phyloP scores from a whole-genome alignment of 2,329 filamentous ascomycete species.

The Fusarium protoensiforme region DNA sequence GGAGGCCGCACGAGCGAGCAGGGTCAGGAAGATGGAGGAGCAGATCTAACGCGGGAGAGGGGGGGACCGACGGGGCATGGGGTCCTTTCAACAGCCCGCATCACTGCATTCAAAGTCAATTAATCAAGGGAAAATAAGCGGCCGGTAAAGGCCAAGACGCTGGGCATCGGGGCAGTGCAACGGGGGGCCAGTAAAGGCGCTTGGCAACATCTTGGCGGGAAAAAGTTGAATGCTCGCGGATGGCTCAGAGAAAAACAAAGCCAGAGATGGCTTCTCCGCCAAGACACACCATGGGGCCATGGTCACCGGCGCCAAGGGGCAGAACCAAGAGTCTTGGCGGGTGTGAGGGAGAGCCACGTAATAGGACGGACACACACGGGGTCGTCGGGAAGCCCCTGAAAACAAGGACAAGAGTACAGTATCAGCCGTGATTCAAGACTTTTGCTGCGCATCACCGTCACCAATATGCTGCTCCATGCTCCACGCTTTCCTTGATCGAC shows the following conservation, averaged over 20 bases:
- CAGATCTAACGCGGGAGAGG: slow-evolving; percentile 18
- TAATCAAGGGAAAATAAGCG: slow-evolving; percentile 1
- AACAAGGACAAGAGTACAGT: neutral
- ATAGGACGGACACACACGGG: slow-evolving; percentile 5
- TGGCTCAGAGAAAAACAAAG: neutral
- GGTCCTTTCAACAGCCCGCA: slow-evolving; percentile 9
- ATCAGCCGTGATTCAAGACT: neutral
- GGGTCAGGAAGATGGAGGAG: slow-evolving; percentile 20
- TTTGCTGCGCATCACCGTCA: neutral
- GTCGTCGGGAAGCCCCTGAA: neutral
- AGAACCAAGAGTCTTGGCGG: slow-evolving; percentile 27
- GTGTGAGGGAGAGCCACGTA: slow-evolving; percentile 26
- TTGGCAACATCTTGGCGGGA: slow-evolving; percentile 26
- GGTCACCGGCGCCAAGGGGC: slow-evolving; percentile 8
- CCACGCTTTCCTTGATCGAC: neutral
- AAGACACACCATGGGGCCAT: slow-evolving; percentile 25
- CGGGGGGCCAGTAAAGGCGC: neutral
- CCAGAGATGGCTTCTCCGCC: slow-evolving; percentile 3
- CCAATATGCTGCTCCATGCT: neutral
- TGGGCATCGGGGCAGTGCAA: slow-evolving; percentile 43
- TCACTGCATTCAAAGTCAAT: neutral
- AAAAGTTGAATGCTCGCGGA: slow-evolving; percentile 3
- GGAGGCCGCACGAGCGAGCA: neutral
- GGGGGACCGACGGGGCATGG: slow-evolving; percentile 15
- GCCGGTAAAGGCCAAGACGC: slow-evolving; percentile 35